Evolutionary conservation across 495 filamentous ascomycete species (phyloP), one percentile per base, ranked within the genome.

Genomic region (Neurospora hispaniola): DNA sequence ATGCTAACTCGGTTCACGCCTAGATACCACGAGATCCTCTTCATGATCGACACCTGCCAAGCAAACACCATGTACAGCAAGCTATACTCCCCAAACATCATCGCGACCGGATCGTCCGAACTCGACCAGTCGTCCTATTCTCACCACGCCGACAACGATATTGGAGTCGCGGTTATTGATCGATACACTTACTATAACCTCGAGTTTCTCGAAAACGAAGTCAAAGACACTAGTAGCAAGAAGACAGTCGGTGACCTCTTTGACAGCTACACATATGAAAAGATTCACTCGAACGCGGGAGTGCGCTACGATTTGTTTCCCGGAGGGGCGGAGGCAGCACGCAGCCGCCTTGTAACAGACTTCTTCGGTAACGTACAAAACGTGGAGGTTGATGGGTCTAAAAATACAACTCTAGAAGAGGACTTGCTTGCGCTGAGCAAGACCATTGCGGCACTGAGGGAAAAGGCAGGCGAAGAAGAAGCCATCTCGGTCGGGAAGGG

Each of bases 11-110:
- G 42, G 39, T 12, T 75, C 27, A 9, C 46, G 69, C 1, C 14
- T 70, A 90, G 89, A 78, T 94, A 94, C 79, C 93, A 98, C 76
- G 96, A 99, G 81, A 88, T 99, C 75, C 88, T 99, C 72, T 99
- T 99, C 85, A 99, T 99, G 96, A 98, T 99, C 83, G 96, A 99
- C 82, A 99, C 96, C 0, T 99, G 96, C 82, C 96, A 99, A 83
- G 96, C 96, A 44, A 99, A 99, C 77, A 99, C 96, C 14, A 97
- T 99, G 93, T 99, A 97, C 84, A 93, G 89, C 78, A 95, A 97
- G 81, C 92, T 99, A 81, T 98, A 98, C 85, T 95, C 92, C 35
- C 94, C 96, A 35, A 97, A 97, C 73, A 97, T 99, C 76, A 91
- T 99, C 73, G 96, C 96, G 2, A 99, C 96, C 0, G 96, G 96